Evolutionary conservation across 768 basidiomycete genomes (phyloP), one percentile per base, ranked within the genome.

Genomic region (Inosperma sp.): DNA sequence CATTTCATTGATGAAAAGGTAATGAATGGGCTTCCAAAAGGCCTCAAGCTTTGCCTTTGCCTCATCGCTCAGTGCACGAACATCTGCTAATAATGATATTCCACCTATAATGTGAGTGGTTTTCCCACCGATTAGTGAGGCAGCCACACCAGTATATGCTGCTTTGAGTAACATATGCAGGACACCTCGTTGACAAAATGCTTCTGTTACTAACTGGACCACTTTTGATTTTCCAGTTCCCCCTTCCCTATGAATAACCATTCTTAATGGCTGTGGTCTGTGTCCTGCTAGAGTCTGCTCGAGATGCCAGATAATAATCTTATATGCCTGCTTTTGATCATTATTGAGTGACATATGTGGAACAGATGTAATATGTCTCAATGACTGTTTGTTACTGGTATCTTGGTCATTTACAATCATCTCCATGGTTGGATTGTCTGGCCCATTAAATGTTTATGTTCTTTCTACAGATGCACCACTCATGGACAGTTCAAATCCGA

Each of bases 181-280:
- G 1, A 35, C 46, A 0, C 56, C 53, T 4, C 19, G 34, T 2
- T 4, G 7, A 0, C 42, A 41, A 77, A 77, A 77, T 3, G 59
- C 49, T 2, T 68, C 43, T 0, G 71, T 68, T 0, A 77, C 59
- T 0, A 65, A 62, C 44, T 72, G 59, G 6, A 78, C 72, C 0
- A 73, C 51, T 9, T 56, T 61, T 1, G 74, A 73, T 55, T 78
- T 78, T 0, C 77, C 74, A 0, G 70, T 73, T 0, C 76, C 75
- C 0, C 75, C 75, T 49, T 72, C 65, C 4, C 76, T 76, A 1
- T 59, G 54, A 0, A 76, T 54, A 0, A 68, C 36, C 75, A 77
- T 75, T 0, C 66, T 57, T 5, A 78, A 58, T 45, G 65, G 52
- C 14, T 49, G 50, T 65, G 52, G 40, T 25, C 39, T 29, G 0